Percentiles rank a stretch among this genome's conserved stretches.
Evolutionary conservation across 768 basidiomycete species (phyloP).

Genomic region (Kwoniella dendrophila): DNA sequence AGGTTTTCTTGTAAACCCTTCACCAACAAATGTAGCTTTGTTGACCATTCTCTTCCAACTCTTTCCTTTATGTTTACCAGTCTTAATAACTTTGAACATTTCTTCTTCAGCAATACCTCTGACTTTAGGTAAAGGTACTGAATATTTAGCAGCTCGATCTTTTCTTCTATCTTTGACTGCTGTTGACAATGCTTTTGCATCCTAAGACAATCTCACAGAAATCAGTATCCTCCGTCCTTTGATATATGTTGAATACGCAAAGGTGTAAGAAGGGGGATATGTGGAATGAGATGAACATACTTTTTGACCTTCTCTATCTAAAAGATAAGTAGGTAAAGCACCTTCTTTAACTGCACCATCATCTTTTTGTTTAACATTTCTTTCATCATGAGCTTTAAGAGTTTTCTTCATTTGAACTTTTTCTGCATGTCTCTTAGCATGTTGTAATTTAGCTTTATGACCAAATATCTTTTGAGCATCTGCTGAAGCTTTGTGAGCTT

Average conservation of each 20-base stretch:
- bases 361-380: constrained; percentile 94
- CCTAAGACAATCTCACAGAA: constrained; percentile 56
- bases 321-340: constrained; percentile 90
- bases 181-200: constrained; percentile 91
- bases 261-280: neutral
- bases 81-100: constrained; percentile 99
- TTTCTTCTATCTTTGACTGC: constrained; percentile 99
- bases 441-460: constrained; percentile 95
- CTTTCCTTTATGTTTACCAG: constrained; percentile 93
- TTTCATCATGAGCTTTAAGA: constrained; percentile 98
- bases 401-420: constrained; percentile 99
- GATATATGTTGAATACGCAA: neutral
- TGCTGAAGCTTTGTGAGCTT: constrained; percentile 66
- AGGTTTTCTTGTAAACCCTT: constrained; percentile 95
- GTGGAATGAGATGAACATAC: constrained; percentile 28
- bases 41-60: constrained; percentile 99
- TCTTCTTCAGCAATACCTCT: constrained; percentile 98
- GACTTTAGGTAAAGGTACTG: constrained; percentile 94
- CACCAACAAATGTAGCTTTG: constrained; percentile 98
- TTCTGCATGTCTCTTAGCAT: constrained; percentile 92
- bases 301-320: constrained; percentile 96
- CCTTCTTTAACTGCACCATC: constrained; percentile 74
- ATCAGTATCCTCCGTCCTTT: neutral
- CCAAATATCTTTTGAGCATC: constrained; percentile 92
- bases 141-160: constrained; percentile 97